A percentile compares a stretch with the other conserved stretches of the same genome.
phyloP scores from a whole-genome alignment of 768 basidiomycete species.

The Termitomyces sp. region DNA sequence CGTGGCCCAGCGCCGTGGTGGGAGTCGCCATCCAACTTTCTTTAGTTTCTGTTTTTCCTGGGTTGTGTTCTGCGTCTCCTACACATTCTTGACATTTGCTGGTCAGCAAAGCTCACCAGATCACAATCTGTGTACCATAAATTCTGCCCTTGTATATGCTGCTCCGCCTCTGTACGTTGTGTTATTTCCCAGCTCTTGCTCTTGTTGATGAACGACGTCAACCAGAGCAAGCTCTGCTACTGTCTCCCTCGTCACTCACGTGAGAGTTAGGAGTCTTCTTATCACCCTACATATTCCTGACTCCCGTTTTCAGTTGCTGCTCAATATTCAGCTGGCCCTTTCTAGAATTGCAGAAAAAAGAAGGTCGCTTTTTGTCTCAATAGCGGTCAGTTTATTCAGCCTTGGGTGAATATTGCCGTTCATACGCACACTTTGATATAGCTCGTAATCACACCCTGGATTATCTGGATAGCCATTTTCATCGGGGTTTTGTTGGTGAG shows the following conservation, averaged over 20 bases:
- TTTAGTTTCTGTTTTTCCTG: constrained; percentile 33
- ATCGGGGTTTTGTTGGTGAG: constrained; percentile 23
- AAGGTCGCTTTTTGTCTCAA: constrained; percentile 10
- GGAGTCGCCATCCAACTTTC: constrained; percentile 29
- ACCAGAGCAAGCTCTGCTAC: constrained; percentile 23
- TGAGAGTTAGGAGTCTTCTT: constrained; percentile 6
- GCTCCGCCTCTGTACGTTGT: constrained; percentile 27
- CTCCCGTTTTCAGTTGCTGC: constrained; percentile 18
- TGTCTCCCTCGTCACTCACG: constrained; percentile 23
- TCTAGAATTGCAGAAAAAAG: constrained; percentile 18
- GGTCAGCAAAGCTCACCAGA: constrained; percentile 24
- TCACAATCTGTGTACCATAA: constrained; percentile 23
- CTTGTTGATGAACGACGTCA: not conserved
- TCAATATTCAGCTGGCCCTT: constrained; percentile 25
- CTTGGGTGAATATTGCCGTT: not conserved
- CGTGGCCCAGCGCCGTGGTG: constrained; percentile 16
- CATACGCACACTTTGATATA: not conserved
- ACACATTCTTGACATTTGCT: constrained; percentile 28
- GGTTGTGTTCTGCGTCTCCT: constrained; percentile 31
- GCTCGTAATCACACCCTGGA: constrained; percentile 25
- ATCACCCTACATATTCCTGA: not conserved
- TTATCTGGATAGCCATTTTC: constrained; percentile 23
- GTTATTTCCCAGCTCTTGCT: not conserved
- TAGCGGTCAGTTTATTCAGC: constrained; percentile 9
- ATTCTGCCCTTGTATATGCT: constrained; percentile 30